phyloP scores from a whole-genome alignment of 306 rosid genomes.

The Cucurbita moschata region DNA sequence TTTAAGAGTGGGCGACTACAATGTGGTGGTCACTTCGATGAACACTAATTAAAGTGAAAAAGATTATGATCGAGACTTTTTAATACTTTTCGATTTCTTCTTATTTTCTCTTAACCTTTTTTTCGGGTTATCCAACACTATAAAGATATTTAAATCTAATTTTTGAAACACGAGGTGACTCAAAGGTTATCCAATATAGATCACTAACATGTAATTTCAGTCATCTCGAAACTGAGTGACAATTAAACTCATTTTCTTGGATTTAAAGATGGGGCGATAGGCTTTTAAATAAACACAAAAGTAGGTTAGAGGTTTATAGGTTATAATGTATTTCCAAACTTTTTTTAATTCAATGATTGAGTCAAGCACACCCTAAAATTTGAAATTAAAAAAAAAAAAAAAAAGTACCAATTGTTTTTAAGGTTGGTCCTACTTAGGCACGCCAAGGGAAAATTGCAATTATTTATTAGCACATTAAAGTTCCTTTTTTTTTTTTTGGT shows the following conservation, averaged over 20 bases:
- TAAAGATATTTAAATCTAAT: not conserved
- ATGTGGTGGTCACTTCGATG: too few species aligned
- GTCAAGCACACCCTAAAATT: conserved; percentile 5
- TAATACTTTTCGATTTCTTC: too few species aligned
- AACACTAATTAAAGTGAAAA: too few species aligned
- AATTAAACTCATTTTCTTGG: not conserved
- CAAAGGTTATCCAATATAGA: not conserved
- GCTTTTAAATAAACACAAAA: not conserved
- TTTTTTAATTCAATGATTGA: not conserved
- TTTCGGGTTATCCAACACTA: too few species aligned
- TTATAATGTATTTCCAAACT: not conserved
- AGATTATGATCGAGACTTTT: too few species aligned
- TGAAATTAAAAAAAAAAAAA: not conserved
- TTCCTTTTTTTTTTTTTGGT: not conserved
- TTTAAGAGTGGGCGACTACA: too few species aligned
- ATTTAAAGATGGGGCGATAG: not conserved
- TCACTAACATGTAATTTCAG: not conserved
- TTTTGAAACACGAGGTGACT: not conserved
- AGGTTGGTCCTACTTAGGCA: conserved; percentile 3
- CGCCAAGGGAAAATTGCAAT: not conserved
- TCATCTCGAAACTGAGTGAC: not conserved
- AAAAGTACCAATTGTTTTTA: not conserved
- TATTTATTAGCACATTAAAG: not conserved
- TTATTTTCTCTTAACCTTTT: too few species aligned
- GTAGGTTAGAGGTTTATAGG: not conserved